A percentile compares a stretch with the other conserved stretches of the same genome.
These are phyloP conservation scores for Tillandsia leiboldiana DNA, from an alignment of 176 grass and related monocot genomes.

Conservation along the genomic window DNA sequence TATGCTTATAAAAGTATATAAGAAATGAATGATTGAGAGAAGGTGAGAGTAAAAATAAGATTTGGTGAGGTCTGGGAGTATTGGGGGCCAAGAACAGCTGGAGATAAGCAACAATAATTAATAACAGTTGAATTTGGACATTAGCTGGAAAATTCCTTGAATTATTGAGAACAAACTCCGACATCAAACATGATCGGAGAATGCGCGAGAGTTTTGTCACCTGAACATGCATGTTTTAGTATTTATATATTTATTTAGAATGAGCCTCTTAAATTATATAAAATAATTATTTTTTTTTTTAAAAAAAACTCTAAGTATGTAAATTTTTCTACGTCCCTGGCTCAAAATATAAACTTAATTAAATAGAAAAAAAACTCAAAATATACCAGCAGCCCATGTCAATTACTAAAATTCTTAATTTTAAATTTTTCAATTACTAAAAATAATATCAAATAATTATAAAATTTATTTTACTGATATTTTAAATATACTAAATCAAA, in stretches of 20 bases:
- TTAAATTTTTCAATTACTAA: no score
- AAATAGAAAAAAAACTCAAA: no score
- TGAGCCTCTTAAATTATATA: not conserved
- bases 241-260: conserved; percentile 20
- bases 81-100: conserved; percentile 47
- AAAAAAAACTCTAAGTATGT: not conserved
- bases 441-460: no score
- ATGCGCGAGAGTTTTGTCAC: conserved; percentile 39
- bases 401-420: no score
- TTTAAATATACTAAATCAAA: no score
- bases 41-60: conserved; percentile 31
- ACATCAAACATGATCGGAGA: conserved; percentile 68
- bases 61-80: conserved; percentile 29
- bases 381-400: no score
- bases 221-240: conserved; percentile 29
- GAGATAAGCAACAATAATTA: conserved; percentile 14
- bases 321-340: no score
- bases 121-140: conserved; percentile 32
- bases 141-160: conserved; percentile 69
- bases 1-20: not conserved
- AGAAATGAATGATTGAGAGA: conserved; percentile 5
- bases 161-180: conserved; percentile 52
- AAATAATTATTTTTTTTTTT: not conserved
- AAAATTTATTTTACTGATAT: no score
- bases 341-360: no score